Conservation (phyloP, 768 basidiomycete genomes). For the Pulveroboletus sp. region DNA sequence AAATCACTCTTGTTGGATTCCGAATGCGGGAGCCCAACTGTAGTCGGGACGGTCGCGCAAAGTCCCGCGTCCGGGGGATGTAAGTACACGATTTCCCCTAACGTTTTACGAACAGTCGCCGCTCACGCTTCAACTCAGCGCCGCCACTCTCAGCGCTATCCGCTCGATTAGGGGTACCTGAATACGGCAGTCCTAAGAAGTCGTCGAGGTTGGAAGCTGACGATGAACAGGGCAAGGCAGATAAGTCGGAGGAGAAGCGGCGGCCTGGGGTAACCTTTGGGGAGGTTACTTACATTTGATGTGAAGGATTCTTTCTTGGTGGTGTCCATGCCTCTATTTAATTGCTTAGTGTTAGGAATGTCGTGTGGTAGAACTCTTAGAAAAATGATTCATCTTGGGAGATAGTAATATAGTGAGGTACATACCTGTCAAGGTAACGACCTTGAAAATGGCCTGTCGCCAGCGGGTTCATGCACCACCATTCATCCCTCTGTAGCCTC, state of each 20-base stretch:
- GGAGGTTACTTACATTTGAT: neutral
- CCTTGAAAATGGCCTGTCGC: too few species aligned
- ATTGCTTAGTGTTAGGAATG: too few species aligned
- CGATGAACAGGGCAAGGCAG: neutral
- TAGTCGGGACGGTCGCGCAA: neutral
- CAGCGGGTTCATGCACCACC: neutral
- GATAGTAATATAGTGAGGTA: too few species aligned
- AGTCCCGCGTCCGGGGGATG: neutral
- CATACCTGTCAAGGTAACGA: too few species aligned
- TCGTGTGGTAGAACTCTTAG: too few species aligned
- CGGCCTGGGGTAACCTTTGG: slow-evolving; percentile 2
- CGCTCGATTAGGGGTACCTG: neutral
- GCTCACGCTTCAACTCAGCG: neutral
- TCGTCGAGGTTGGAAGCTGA: neutral
- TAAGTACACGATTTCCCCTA: neutral
- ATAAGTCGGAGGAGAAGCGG: slow-evolving; percentile 1
- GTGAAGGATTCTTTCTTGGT: neutral
- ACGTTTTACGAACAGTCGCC: neutral
- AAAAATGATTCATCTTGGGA: too few species aligned
- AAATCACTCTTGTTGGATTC: neutral
- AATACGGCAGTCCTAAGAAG: neutral
- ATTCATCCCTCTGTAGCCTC: slow-evolving; percentile 4
- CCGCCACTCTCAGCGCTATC: neutral
- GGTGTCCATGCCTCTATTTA: neutral
- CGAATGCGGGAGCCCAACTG: neutral